Conservation (phyloP, 2,329 filamentous ascomycete species). For the Colletotrichum cereale region DNA sequence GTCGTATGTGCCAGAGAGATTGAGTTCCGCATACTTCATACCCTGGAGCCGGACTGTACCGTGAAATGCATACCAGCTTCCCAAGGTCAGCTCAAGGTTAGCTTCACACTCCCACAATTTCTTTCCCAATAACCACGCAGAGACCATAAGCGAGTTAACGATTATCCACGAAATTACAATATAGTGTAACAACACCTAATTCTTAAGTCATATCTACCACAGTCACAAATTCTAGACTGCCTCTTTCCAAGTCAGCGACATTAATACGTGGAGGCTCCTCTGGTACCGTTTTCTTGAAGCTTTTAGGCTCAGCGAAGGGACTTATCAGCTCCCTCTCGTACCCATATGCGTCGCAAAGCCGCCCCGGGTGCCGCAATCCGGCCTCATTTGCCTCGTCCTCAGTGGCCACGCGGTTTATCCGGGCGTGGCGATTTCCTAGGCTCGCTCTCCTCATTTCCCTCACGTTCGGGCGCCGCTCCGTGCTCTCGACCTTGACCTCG, state of each 20-base stretch:
- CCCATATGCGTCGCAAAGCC: neutral
- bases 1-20: too few species aligned
- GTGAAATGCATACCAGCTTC: too few species aligned
- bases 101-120: too few species aligned
- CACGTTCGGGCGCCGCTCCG: neutral
- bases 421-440: neutral
- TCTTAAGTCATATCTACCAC: neutral
- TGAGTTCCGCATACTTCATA: too few species aligned
- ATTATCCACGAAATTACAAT: too few species aligned
- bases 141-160: too few species aligned
- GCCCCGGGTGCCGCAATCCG: slow-evolving; percentile 14
- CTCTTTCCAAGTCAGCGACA: too few species aligned
- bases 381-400: slow-evolving; percentile 18
- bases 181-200: too few species aligned
- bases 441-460: neutral
- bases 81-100: too few species aligned
- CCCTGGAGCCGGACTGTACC: too few species aligned
- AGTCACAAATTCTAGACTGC: neutral
- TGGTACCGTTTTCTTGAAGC: neutral
- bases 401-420: neutral
- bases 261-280: neutral
- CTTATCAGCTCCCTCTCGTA: slow-evolving; percentile 18
- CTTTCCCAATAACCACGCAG: too few species aligned
- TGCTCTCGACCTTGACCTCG: slow-evolving; percentile 22
- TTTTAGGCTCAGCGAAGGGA: slow-evolving; percentile 9